A percentile compares a stretch with the other conserved stretches of the same genome.
Evolutionary conservation across 2,329 filamentous ascomycete species (phyloP).

Genomic region (Colletotrichum siamense): DNA sequence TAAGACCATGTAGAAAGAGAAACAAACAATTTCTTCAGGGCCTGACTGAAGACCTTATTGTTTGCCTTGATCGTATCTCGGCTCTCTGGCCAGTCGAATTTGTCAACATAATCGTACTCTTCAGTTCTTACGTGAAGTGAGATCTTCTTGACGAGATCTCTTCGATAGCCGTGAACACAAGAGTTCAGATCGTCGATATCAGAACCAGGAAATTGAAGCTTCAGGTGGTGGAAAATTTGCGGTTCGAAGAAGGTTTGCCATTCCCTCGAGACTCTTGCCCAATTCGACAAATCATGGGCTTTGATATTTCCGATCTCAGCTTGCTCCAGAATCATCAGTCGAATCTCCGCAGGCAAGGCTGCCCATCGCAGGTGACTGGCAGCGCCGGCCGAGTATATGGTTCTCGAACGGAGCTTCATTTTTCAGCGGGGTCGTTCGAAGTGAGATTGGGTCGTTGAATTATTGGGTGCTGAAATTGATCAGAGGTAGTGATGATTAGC

Average conservation of each 20-base stretch:
- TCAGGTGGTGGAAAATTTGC: background rate
- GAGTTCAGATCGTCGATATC: background rate
- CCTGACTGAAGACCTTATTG: background rate
- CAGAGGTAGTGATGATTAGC: background rate
- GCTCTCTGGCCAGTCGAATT: background rate
- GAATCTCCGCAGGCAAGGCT: background rate
- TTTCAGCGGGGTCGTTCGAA: background rate
- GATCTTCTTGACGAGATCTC: background rate
- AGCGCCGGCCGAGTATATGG: background rate
- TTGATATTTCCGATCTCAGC: background rate
- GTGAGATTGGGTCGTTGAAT: background rate
- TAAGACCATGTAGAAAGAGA: background rate
- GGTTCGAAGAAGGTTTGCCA: background rate
- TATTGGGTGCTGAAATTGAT: background rate
- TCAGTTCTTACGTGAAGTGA: background rate
- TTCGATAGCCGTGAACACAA: background rate
- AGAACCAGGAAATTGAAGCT: background rate
- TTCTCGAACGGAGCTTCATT: background rate
- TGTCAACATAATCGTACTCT: background rate
- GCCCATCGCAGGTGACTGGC: background rate
- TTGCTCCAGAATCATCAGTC: background rate
- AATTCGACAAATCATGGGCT: background rate
- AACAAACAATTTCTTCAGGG: background rate
- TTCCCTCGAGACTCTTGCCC: background rate
- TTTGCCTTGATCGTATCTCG: background rate